These are phyloP conservation scores for Trichosanthes cucumerina DNA, from an alignment of 306 rosid genomes.

Conservation along the genomic window DNA sequence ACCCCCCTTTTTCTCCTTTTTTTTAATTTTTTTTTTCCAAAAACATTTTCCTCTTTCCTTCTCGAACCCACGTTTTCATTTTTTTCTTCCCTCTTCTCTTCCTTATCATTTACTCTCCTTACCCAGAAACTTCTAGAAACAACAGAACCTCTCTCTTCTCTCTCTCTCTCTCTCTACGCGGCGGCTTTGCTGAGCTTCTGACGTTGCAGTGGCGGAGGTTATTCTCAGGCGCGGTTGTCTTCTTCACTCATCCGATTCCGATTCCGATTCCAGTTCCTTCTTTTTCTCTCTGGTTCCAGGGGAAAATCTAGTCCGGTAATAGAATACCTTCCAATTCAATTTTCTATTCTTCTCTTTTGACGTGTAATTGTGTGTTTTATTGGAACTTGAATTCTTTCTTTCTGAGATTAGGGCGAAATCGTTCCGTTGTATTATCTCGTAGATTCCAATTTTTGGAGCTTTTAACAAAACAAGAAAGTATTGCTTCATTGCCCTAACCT, in stretches of 20 bases:
- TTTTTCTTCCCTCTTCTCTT: background rate
- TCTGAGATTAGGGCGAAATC: background rate
- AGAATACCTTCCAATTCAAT: background rate
- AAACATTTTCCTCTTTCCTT: constrained; percentile 23
- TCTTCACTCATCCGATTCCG: background rate
- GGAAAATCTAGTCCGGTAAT: constrained; percentile 1
- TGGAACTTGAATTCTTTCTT: background rate
- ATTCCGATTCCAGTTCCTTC: background rate
- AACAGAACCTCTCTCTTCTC: constrained; percentile 17
- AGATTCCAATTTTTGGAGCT: background rate
- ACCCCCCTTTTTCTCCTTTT: background rate
- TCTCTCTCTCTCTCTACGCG: constrained; percentile 1
- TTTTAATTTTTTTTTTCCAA: background rate
- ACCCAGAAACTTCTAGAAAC: constrained; percentile 80
- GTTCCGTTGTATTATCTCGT: background rate
- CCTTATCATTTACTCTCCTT: constrained; percentile 16
- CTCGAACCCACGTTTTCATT: constrained; percentile 38
- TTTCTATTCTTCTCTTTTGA: background rate
- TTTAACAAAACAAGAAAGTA: background rate
- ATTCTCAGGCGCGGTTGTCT: background rate
- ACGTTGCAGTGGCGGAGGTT: constrained; percentile 1
- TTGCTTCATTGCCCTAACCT: background rate
- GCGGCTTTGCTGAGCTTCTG: background rate
- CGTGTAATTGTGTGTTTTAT: background rate
- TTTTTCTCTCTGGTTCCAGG: background rate